Percentiles rank a stretch among this genome's conserved stretches.
These are phyloP conservation scores for Aspergillus unguis DNA, from an alignment of 2,329 filamentous ascomycete genomes.

Conservation along the genomic window DNA sequence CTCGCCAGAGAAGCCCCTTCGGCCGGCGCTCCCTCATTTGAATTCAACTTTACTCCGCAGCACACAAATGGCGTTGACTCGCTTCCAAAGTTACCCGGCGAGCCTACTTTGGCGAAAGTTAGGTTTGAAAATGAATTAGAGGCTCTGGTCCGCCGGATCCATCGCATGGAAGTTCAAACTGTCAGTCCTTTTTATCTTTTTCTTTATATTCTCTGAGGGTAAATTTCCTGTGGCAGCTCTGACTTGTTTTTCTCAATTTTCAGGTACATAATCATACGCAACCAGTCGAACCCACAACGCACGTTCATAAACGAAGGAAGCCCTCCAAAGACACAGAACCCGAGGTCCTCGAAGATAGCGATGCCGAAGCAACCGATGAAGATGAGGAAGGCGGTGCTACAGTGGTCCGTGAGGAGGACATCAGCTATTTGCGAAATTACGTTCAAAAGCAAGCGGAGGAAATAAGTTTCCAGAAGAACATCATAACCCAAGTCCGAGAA, in stretches of 20 bases:
- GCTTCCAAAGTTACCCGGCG: constrained; percentile 70
- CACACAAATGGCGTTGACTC: constrained; percentile 50
- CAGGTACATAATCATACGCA: constrained; percentile 34
- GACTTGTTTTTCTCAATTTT: constrained; percentile 29
- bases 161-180: constrained; percentile 77
- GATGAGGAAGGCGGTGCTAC: constrained; percentile 53
- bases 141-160: constrained; percentile 72
- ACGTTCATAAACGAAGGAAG: constrained; percentile 36
- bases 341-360: constrained; percentile 28
- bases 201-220: constrained; percentile 32
- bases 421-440: constrained; percentile 81
- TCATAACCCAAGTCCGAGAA: constrained; percentile 79
- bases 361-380: constrained; percentile 35
- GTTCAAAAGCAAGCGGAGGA: constrained; percentile 91
- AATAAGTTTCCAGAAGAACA: constrained; percentile 80
- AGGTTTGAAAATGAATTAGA: constrained; percentile 79
- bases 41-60: constrained; percentile 31
- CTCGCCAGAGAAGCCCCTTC: constrained; percentile 42
- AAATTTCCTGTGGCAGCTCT: background rate
- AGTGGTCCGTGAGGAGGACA: constrained; percentile 71
- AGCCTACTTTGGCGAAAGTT: constrained; percentile 70
- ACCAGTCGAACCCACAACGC: constrained; percentile 19
- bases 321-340: constrained; percentile 31
- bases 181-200: constrained; percentile 59
- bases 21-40: constrained; percentile 35